Evolutionary conservation across 2,329 filamentous ascomycete genomes (phyloP), one percentile per base, ranked within the genome.

Genomic region (Exophiala spinifera): DNA sequence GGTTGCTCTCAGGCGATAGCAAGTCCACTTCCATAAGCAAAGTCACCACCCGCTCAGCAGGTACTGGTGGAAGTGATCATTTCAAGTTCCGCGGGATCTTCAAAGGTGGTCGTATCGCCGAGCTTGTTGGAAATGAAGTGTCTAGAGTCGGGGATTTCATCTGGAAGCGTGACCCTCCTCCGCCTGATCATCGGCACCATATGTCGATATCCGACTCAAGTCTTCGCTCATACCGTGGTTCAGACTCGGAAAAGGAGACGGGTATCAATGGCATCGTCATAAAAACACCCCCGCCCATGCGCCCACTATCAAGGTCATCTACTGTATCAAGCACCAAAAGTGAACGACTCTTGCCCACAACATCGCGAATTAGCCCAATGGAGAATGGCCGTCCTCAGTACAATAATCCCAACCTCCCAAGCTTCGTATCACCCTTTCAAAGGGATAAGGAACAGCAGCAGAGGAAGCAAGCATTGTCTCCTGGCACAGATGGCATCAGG

Each of bases 61-160:
- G 68, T 73, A 15, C 74, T 68, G 51, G 61, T 65, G 20, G 75
- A 79, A 36, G 74, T 80, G 50, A 67, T 71, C 36, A 59, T 53
- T 82, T 81, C 8, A 83, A 81, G 33, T 76, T 90, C 7, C 82
- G 85, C 39, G 84, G 86, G 5, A 85, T 96, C 45, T 87, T 96
- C 71, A 92, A 90, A 71, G 86, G 85, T 2, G 82, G 84, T 46
- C 79, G 87, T 51, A 84, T 92, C 59, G 88, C 89, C 57, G 87
- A 83, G 25, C 79, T 89, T 25, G 81, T 95, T 2, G 79, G 81
- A n/a, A 78, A 76, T 57, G 84, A 86, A 63, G 78, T 85, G 6
- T 79, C 81, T 0, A 82, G 80, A 63, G 77, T 86, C 31, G 80
- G 82, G 14, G 82, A 83, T 46, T 75, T 81, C 40, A 79, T 86